Conservation (phyloP, 305 asterid species). For the Fraxinus paxiana region DNA sequence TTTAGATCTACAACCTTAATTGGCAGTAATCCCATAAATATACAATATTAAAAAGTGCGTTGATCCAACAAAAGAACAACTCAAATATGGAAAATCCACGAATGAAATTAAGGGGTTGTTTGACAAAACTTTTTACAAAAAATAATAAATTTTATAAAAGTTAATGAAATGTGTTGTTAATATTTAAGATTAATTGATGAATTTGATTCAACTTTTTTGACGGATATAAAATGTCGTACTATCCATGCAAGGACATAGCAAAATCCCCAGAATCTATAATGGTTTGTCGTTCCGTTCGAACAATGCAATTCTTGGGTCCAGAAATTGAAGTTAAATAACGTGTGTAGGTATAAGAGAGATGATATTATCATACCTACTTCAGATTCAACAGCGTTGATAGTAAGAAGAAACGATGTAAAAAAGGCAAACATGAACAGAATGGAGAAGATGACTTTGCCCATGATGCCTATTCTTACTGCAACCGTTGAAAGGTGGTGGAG, state of each 20-base stretch:
- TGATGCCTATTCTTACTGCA: background rate
- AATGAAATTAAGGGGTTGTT: background rate
- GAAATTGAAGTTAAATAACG: background rate
- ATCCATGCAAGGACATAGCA: background rate
- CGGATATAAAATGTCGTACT: background rate
- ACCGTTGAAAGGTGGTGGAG: background rate
- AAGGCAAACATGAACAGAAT: slow-evolving; percentile 2
- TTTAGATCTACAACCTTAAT: background rate
- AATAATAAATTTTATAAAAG: too few relatives aligned
- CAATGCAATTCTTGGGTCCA: background rate
- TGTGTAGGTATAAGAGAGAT: background rate
- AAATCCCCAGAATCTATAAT: background rate
- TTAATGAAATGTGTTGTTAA: background rate
- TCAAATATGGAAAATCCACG: background rate
- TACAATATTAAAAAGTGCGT: background rate
- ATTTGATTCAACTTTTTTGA: background rate
- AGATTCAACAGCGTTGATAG: slow-evolving; percentile 7
- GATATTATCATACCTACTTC: slow-evolving; percentile 26
- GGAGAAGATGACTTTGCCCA: background rate
- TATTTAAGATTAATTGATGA: background rate
- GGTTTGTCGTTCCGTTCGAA: background rate
- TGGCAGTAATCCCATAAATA: background rate
- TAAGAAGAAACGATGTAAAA: slow-evolving; percentile 10
- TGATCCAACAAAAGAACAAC: background rate
- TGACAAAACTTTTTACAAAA: background rate